Conservation (phyloP, 768 basidiomycete genomes). For the Amanita subjunquillea region DNA sequence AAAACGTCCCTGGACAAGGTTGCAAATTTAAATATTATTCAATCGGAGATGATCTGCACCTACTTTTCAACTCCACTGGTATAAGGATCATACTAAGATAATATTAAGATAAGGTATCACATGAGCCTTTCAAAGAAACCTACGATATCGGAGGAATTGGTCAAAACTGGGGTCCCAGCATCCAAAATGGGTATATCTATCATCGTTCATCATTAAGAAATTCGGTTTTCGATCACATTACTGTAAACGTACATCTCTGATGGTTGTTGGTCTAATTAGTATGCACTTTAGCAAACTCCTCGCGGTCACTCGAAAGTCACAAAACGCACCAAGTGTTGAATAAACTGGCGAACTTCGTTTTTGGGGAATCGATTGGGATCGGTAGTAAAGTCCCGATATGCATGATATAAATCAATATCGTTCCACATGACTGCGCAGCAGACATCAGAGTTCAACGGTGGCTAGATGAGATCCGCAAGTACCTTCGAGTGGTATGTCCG, state of each 20-base stretch:
- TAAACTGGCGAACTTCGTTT: slow-evolving; percentile 43
- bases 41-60: slow-evolving; percentile 1
- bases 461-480: not conserved
- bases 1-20: slow-evolving; percentile 36
- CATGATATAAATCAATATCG: slow-evolving; percentile 67
- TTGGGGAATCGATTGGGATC: slow-evolving; percentile 56
- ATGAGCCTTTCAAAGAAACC: slow-evolving; percentile 14
- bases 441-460: not conserved
- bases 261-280: slow-evolving; percentile 19
- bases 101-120: not conserved
- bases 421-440: slow-evolving; percentile 56
- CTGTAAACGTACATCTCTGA: slow-evolving; percentile 31
- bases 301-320: slow-evolving; percentile 15
- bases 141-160: slow-evolving; percentile 55
- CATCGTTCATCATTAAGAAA: not conserved
- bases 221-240: not conserved
- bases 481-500: slow-evolving; percentile 74
- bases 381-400: slow-evolving; percentile 57
- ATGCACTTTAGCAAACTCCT: not conserved
- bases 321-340: slow-evolving; percentile 40
- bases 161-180: slow-evolving; percentile 44
- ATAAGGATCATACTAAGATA: slow-evolving; percentile 54
- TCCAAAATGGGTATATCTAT: slow-evolving; percentile 65
- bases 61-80: slow-evolving; percentile 49
- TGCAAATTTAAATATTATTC: slow-evolving; percentile 13